Base-by-base conservation (phyloP, 371 early-diverging fungal species). In the Chytridium lagenaria region DNA sequence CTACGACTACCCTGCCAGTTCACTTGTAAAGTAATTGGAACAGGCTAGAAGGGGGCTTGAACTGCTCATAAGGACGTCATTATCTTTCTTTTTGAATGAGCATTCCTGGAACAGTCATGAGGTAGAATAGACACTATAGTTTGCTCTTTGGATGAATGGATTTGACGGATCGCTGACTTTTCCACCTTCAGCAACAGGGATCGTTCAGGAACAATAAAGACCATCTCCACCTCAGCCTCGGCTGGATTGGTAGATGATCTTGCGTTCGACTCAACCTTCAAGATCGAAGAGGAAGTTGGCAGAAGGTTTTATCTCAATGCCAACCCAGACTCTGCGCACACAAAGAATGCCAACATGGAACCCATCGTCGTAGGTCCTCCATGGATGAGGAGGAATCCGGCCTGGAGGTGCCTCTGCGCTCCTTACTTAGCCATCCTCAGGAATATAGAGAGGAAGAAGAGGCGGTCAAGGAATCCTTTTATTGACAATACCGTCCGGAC, bases 401-500 rank as follows among this genome's bases (percentile, higher is more conserved):
- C 12, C 30, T 36, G 30, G 63, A 36, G 16, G 36, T 31, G 26
- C 37, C 7, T 63, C 12, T 10, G 26, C 33, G 63, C 63, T 12
- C 67, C 49, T 7, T 66, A 66, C 28, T 36, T 66, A 30, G 67
- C 67, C 16, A 15, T 40, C 26, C 28, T 66, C n/a, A 23, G 44
- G 67, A 37, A 22, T 7, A 22, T 26, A 44, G 67, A 66, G 30
- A 22, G 44, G 23, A n/a, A 37, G 38, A 38, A 49, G 36, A n/a
- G 67, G 30, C 3, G 2, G 49, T n/a, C 26, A 2, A 28, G 28
- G 19, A 15, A 34, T 30, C 71, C 71, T 0, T 79, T 72, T 40
- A 57, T 69, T 19, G 74, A 65, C 77, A 95, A 95, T 78, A 85
- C 86, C 34, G 85, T 95, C 65, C 89, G 81, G 57, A 94, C 92